Conservation (phyloP, 306 rosid genomes). For the Abrus precatorius region DNA sequence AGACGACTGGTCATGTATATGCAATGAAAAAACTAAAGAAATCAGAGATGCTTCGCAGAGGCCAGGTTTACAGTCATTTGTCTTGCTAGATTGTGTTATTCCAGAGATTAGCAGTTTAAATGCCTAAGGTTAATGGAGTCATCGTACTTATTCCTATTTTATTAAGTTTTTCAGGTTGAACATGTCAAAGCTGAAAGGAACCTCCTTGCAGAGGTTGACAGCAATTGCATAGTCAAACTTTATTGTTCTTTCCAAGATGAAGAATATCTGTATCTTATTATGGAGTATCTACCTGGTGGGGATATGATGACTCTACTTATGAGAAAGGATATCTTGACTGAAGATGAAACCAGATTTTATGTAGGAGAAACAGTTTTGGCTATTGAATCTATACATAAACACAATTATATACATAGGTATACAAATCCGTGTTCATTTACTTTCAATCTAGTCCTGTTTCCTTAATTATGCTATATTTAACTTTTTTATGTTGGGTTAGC, state of each 20-base stretch:
- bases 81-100: slow-evolving; percentile 44
- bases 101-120: slow-evolving; percentile 2
- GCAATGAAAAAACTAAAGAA: slow-evolving; percentile 99
- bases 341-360: slow-evolving; percentile 95
- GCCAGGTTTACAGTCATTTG: slow-evolving; percentile 77
- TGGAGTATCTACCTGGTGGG: slow-evolving; percentile 99
- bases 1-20: slow-evolving; percentile 83
- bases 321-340: slow-evolving; percentile 97
- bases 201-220: slow-evolving; percentile 98
- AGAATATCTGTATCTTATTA: slow-evolving; percentile 88
- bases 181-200: slow-evolving; percentile 99
- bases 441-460: not conserved
- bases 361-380: slow-evolving; percentile 92
- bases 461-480: slow-evolving; percentile 6
- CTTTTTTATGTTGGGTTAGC: slow-evolving; percentile 22
- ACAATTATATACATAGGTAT: slow-evolving; percentile 95
- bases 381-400: slow-evolving; percentile 93
- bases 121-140: slow-evolving; percentile 35
- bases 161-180: slow-evolving; percentile 72
- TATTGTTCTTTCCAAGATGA: slow-evolving; percentile 98
- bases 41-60: slow-evolving; percentile 99
- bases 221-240: slow-evolving; percentile 95
- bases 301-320: slow-evolving; percentile 99
- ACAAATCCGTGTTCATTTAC: slow-evolving; percentile 40
- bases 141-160: slow-evolving; percentile 42